phyloP scores from a whole-genome alignment of 108 stramenopile species.

The Phaeodactylum tricornutum region DNA sequence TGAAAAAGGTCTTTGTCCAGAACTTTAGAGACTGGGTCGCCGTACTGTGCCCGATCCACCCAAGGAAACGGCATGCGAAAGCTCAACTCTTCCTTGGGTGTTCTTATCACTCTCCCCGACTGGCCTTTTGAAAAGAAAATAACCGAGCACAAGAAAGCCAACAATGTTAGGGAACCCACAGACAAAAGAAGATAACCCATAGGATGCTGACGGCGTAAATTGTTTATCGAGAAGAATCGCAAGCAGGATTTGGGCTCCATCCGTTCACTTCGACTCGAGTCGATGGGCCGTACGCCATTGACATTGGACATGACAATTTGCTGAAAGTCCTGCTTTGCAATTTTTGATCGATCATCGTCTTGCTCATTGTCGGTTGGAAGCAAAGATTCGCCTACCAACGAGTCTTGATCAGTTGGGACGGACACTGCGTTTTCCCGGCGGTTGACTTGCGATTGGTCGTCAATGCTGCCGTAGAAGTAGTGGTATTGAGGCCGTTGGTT shows the following conservation, averaged over 20 bases:
- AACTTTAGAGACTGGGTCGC: constrained; percentile 50
- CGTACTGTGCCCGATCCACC: constrained; percentile 47
- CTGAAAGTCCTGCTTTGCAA: constrained; percentile 13
- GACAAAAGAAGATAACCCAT: neutral
- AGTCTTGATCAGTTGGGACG: constrained; percentile 15
- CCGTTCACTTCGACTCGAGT: too few relatives aligned
- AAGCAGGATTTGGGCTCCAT: too few relatives aligned
- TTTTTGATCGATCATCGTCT: constrained; percentile 2
- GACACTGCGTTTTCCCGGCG: neutral
- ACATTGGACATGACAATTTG: constrained; percentile 18
- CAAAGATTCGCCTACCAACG: constrained; percentile 27
- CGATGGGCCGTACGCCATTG: constrained; percentile 4
- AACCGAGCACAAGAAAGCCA: neutral
- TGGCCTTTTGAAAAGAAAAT: neutral
- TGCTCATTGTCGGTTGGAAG: constrained; percentile 33
- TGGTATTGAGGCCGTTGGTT: constrained; percentile 26
- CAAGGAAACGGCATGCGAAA: constrained; percentile 32
- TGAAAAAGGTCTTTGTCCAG: constrained; percentile 51
- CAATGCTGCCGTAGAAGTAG: constrained; percentile 31
- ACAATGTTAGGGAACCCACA: neutral
- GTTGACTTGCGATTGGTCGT: neutral
- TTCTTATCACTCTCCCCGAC: neutral
- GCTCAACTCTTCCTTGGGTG: neutral
- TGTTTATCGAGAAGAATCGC: too few relatives aligned
- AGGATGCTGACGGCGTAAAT: neutral